Percentiles rank a stretch among this genome's conserved stretches.
Evolutionary conservation across 176 grass and related monocot species (phyloP).

Genomic region (Oropetium thomaeum): DNA sequence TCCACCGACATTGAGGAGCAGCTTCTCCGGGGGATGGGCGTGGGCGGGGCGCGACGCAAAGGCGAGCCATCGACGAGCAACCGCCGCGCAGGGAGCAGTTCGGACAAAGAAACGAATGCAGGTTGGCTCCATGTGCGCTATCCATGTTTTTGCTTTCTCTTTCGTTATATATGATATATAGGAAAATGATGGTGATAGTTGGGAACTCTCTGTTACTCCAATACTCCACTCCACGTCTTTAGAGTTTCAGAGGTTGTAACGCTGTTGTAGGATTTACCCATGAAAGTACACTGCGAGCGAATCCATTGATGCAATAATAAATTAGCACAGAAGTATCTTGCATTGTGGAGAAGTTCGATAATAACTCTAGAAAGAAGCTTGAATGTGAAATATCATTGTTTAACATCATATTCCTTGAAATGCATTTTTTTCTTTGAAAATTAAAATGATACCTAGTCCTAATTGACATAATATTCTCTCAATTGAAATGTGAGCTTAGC

Average conservation of each 20-base stretch:
- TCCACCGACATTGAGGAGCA: slow-evolving; percentile 53
- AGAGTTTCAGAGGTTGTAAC: neutral
- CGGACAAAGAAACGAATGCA: slow-evolving; percentile 6
- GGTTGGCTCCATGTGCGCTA: slow-evolving; percentile 14
- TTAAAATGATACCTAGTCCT: neutral
- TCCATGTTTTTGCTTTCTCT: neutral
- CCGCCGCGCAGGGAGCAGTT: neutral
- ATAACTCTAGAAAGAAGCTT: neutral
- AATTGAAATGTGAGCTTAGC: neutral
- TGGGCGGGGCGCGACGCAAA: slow-evolving; percentile 27
- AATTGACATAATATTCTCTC: neutral
- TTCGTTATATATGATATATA: neutral
- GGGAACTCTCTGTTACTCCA: neutral
- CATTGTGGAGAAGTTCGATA: neutral
- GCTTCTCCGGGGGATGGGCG: slow-evolving; percentile 59
- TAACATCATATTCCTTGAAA: neutral
- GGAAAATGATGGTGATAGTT: neutral
- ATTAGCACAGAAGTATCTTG: neutral
- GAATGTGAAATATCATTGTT: neutral
- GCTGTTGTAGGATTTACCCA: neutral
- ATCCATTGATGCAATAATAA: neutral
- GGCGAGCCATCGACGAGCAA: slow-evolving; percentile 14
- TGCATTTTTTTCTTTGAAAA: neutral
- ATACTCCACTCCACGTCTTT: neutral
- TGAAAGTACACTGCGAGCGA: neutral